phyloP scores from a whole-genome alignment of 345 rosid genomes.

The Gossypium ekmanianum region DNA sequence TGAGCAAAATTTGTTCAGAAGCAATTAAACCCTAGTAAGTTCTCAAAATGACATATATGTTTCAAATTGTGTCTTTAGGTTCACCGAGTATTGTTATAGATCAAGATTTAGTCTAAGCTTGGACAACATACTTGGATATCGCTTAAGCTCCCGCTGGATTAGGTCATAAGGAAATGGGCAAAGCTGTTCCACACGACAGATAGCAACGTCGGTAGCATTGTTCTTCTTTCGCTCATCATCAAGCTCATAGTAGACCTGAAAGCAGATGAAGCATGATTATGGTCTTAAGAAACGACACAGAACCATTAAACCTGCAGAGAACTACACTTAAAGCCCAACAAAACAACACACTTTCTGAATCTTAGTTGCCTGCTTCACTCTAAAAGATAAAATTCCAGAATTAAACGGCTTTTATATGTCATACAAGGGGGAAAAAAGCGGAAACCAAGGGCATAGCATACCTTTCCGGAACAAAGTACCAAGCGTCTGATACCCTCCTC shows the following conservation, averaged over 20 bases:
- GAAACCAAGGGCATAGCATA: slow-evolving; percentile 16
- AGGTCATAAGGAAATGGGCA: slow-evolving; percentile 83
- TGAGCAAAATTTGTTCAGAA: background rate
- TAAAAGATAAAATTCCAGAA: background rate
- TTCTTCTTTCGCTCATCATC: slow-evolving; percentile 59
- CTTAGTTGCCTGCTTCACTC: background rate
- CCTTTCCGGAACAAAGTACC: slow-evolving; percentile 95
- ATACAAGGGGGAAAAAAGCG: background rate
- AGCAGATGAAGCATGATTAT: slow-evolving; percentile 3
- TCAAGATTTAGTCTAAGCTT: background rate
- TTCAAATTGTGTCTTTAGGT: background rate
- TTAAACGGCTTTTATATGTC: background rate
- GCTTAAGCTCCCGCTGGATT: slow-evolving; percentile 68
- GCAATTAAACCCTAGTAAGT: background rate
- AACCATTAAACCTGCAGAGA: background rate
- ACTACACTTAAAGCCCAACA: background rate
- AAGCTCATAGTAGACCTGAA: slow-evolving; percentile 61
- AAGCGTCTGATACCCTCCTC: slow-evolving; percentile 87
- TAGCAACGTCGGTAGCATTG: slow-evolving; percentile 54
- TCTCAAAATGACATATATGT: background rate
- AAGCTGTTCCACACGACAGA: slow-evolving; percentile 78
- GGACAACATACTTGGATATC: slow-evolving; percentile 57
- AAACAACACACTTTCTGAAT: background rate
- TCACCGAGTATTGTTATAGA: background rate
- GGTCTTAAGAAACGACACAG: slow-evolving; percentile 1